Evolutionary conservation across 1,284 basidiomycete genomes (phyloP), one percentile per base, ranked within the genome.

Genomic region (Sutorius eximius): DNA sequence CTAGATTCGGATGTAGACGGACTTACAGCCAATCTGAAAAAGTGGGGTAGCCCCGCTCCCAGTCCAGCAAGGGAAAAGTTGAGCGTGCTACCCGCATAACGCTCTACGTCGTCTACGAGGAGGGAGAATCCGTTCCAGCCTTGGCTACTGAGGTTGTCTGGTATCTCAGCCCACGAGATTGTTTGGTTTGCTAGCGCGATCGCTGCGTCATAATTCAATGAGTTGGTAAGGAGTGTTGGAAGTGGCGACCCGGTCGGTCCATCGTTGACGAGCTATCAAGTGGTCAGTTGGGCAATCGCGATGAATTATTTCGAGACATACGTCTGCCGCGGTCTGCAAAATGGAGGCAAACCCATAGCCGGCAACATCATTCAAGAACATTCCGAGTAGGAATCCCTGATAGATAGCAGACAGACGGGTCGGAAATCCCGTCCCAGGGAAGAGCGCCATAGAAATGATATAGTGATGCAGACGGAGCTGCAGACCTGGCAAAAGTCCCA

Each of bases 81-180:
- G 46, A 88, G 75, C 6, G 78, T 82, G 3, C 73, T 65, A 5
- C 92, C 90, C 18, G 77, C 69, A 65, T 87, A 93, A 55, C 87
- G 79, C 65, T 93, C 82, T 0, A 95, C 92, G 62, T 95, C 93
- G 66, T 95, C 91, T 9, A 95, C 81, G 10, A 95, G 77, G 36
- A 95, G 77, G 1, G 83, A 75, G 64, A 91, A 93, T 1, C 87
- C 87, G 63, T 89, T 84, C 87, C 87, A 93, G n/a, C 76, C 77
- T 54, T 74, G 72, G 6, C 61, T 49, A 6, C 46, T 42, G 29
- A 64, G 49, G 27, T 69, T 61, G 11, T 75, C 68, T 0, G 79
- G 70, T n/a, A 90, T 76, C 0, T 72, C 61, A 41, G 75, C 74
- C 92, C 92, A 95, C 3, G 71, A 72, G 2, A 91, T 77, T 0